Conservation (phyloP, 345 rosid species). For the Rhodamnia rubescens region DNA sequence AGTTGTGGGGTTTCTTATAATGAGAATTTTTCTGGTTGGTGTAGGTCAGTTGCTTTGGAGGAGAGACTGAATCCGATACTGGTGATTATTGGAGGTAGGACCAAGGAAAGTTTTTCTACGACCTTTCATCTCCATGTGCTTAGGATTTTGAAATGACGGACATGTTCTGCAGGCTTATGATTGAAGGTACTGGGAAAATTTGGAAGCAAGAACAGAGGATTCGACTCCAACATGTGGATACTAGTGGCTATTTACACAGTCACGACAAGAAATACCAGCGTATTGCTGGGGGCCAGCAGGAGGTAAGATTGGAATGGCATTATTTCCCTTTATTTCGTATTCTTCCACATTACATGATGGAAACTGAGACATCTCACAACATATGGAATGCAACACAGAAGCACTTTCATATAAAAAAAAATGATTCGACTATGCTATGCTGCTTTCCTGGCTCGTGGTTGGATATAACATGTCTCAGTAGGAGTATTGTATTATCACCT, state of each 20-base stretch:
- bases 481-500: not conserved
- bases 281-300: slow-evolving; percentile 99
- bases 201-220: slow-evolving; percentile 94
- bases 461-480: not conserved
- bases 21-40: not conserved
- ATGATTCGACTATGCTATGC: not conserved
- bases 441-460: not conserved
- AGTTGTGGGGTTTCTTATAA: not conserved
- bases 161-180: slow-evolving; percentile 42
- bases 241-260: slow-evolving; percentile 88
- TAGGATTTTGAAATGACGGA: not conserved
- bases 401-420: not conserved
- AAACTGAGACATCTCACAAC: not conserved
- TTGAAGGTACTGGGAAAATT: slow-evolving; percentile 87
- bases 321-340: not conserved
- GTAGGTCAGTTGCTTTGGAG: slow-evolving; percentile 97
- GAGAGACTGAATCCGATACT: slow-evolving; percentile 81
- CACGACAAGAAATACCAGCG: slow-evolving; percentile 94
- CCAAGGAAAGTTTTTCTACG: not conserved
- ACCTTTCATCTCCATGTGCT: not conserved
- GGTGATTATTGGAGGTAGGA: slow-evolving; percentile 95
- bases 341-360: not conserved
- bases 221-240: slow-evolving; percentile 92
- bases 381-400: not conserved
- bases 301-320: slow-evolving; percentile 36